A percentile compares a stretch with the other conserved stretches of the same genome.
Evolutionary conservation across 805 yeast genomes (phyloP).

Genomic region (Yamadazyma scolyti): DNA sequence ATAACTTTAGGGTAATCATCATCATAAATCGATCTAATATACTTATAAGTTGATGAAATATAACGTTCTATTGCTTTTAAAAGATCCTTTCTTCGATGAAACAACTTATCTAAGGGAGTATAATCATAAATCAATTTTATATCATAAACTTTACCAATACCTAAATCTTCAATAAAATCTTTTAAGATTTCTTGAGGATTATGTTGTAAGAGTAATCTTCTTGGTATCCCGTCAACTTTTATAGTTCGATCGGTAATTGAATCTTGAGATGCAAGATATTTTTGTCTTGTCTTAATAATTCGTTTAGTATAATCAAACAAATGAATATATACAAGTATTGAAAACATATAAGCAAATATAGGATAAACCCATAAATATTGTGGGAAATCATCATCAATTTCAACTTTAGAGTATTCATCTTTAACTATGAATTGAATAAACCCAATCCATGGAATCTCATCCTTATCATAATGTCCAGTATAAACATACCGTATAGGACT

Average conservation of each 20-base stretch:
- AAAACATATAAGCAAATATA: slow-evolving; percentile 52
- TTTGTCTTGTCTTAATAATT: slow-evolving; percentile 51
- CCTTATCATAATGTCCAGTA: slow-evolving; percentile 43
- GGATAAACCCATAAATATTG: slow-evolving; percentile 51
- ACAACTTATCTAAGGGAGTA: slow-evolving; percentile 37
- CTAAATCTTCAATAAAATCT: slow-evolving; percentile 49
- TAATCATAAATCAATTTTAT: slow-evolving; percentile 47
- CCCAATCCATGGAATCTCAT: slow-evolving; percentile 19
- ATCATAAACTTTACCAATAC: slow-evolving; percentile 52
- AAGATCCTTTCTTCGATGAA: slow-evolving; percentile 28
- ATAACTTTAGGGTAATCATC: slow-evolving; percentile 30
- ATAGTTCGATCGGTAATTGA: slow-evolving; percentile 60
- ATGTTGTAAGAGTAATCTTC: slow-evolving; percentile 29
- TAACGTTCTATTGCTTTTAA: slow-evolving; percentile 35
- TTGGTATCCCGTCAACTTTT: slow-evolving; percentile 52
- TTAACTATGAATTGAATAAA: slow-evolving; percentile 2
- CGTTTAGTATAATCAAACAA: slow-evolving; percentile 45
- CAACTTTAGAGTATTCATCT: neutral
- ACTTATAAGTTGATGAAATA: slow-evolving; percentile 40
- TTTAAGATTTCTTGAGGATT: slow-evolving; percentile 43
- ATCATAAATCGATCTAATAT: slow-evolving; percentile 38
- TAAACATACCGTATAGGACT: slow-evolving; percentile 38
- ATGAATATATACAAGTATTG: slow-evolving; percentile 43
- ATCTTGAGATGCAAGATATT: slow-evolving; percentile 56
- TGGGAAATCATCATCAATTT: slow-evolving; percentile 28